Evolutionary conservation across 768 basidiomycete species (phyloP).

Genomic region (Suillus weaverae): DNA sequence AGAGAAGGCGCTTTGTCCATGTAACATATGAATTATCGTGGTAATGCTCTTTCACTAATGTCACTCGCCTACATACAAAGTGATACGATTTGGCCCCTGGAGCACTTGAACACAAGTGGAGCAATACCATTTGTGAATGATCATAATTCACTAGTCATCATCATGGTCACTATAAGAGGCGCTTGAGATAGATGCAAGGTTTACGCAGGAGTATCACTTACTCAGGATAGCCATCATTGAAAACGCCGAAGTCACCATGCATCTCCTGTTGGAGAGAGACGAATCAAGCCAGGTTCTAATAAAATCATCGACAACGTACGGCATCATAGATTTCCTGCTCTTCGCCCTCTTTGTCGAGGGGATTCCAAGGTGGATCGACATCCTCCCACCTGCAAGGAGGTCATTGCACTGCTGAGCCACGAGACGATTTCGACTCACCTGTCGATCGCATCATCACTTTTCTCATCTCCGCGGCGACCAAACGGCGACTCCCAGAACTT

Average conservation of each 20-base stretch:
- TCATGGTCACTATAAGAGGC: neutral
- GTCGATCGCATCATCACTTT: neutral
- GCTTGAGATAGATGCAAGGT: neutral
- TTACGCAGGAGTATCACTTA: neutral
- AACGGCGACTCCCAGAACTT: neutral
- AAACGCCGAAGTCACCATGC: neutral
- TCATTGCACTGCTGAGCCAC: neutral
- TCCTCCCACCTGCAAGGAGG: neutral
- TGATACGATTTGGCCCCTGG: too few species aligned
- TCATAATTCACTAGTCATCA: neutral
- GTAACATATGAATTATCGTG: too few species aligned
- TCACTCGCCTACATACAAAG: too few species aligned
- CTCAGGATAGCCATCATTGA: neutral
- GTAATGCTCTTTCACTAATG: too few species aligned
- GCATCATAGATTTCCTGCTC: neutral
- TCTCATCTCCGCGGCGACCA: conserved; percentile 9
- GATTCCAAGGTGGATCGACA: neutral
- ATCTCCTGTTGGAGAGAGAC: neutral
- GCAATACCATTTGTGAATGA: neutral
- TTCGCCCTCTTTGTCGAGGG: neutral
- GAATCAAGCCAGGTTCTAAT: neutral
- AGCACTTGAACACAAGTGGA: too few species aligned
- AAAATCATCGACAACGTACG: neutral
- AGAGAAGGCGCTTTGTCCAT: too few species aligned
- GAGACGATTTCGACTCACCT: neutral